Base-by-base conservation (phyloP, 2,329 filamentous ascomycete species). In the Cordyceps militaris region DNA sequence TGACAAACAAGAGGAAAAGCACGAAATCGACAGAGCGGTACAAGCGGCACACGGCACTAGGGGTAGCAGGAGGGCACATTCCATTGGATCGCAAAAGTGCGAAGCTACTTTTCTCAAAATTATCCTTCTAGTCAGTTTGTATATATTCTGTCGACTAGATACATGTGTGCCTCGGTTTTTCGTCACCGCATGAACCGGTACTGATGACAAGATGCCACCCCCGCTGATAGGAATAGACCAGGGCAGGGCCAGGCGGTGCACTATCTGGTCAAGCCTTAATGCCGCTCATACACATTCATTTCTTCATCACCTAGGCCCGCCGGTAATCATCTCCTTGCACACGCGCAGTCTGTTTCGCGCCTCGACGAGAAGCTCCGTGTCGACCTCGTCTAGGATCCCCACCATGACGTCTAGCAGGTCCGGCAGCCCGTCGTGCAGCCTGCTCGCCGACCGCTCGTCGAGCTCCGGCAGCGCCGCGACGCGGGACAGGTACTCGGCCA, bases 331-430 rank as follows among this genome's bases (percentile, higher is more conserved):
- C 21, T 67, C 64, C 28, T 61, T 64, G 67, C 89, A 94, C 62
- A 84, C 85, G 23, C 79, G 80, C 65, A 96, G 71, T 61, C 92
- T 75, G 32, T 82, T 80, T 43, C 84, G 84, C 34, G 90, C 91
- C 70, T 96, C 91, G 49, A 87, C 82, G 60, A 96, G 72, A 47
- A 96, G 68, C 73, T 96, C 91, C 78, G 74, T 77, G 53, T 75
- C 70, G 3, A 76, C 73, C 57, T 77, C 75, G 8, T 69, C 67
- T n/a, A 79, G 65, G 3, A 79, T 73, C 2, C 64, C 64, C 42
- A 70, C 69, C 59, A 80, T 66, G 4, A 73, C 69, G 13, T 79
- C 75, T 23, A 81, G 65, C 50, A 81, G 55, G 24, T 76, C 76
- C 1, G 74, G 70, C 52, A 81, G 60, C 0, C 77, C 77, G 19